A percentile compares a stretch with the other conserved stretches of the same genome.
Evolutionary conservation across 345 rosid genomes (phyloP).

Genomic region (Lumnitzera racemosa): DNA sequence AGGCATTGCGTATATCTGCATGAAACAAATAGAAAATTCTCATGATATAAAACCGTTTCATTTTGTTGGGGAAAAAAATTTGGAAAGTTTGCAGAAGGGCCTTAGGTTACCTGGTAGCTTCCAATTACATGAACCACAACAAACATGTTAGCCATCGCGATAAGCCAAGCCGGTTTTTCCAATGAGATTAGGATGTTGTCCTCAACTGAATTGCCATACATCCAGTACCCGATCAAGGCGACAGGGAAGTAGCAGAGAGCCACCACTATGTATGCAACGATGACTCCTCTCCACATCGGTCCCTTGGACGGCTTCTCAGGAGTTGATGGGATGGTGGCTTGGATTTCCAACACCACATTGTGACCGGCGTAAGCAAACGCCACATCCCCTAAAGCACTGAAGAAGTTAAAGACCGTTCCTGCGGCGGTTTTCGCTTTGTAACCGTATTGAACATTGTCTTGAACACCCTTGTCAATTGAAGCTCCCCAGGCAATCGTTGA

Average conservation of each 20-base stretch:
- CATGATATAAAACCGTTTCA: no score
- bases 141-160: slow-evolving; percentile 50
- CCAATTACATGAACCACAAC: slow-evolving; percentile 78
- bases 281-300: slow-evolving; percentile 83
- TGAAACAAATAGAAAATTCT: neutral
- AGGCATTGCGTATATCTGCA: slow-evolving; percentile 66
- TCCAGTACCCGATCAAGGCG: slow-evolving; percentile 56
- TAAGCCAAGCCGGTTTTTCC: slow-evolving; percentile 66
- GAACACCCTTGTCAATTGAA: slow-evolving; percentile 52
- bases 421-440: slow-evolving; percentile 31
- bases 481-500: slow-evolving; percentile 81
- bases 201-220: slow-evolving; percentile 47
- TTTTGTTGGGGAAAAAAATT: neutral
- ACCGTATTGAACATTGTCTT: slow-evolving; percentile 37
- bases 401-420: slow-evolving; percentile 54
- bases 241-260: slow-evolving; percentile 82
- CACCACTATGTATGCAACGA: slow-evolving; percentile 61
- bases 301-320: slow-evolving; percentile 82
- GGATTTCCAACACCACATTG: slow-evolving; percentile 80
- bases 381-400: slow-evolving; percentile 69
- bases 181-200: slow-evolving; percentile 68
- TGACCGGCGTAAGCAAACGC: slow-evolving; percentile 87
- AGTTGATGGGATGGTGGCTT: slow-evolving; percentile 84
- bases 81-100: neutral
- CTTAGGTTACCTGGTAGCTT: slow-evolving; percentile 54